Evolutionary conservation across 2,329 filamentous ascomycete genomes (phyloP).

Genomic region (Xylariaceae sp.): DNA sequence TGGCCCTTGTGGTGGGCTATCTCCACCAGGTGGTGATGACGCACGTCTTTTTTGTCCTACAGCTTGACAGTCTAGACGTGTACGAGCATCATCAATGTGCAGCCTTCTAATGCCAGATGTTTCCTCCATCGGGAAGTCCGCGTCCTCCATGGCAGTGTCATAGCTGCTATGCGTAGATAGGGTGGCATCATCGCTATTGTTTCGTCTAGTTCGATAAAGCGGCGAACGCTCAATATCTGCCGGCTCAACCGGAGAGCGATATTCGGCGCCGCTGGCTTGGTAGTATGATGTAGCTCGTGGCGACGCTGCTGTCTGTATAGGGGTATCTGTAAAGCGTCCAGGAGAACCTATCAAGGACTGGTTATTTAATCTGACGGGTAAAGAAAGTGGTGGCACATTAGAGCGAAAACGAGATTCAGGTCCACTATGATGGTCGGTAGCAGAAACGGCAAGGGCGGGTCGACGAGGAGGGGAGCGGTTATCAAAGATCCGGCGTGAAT

Average conservation of each 20-base stretch:
- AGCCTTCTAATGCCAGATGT: conserved; percentile 47
- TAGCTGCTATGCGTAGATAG: conserved; percentile 52
- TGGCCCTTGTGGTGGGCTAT: conserved; percentile 48
- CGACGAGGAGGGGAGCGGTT: conserved; percentile 51
- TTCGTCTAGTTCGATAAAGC: conserved; percentile 51
- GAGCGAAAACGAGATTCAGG: conserved; percentile 45
- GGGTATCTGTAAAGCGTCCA: conserved; percentile 51
- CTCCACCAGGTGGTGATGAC: conserved; percentile 59
- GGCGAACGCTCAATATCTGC: conserved; percentile 57
- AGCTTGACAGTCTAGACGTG: conserved; percentile 45
- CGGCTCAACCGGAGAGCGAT: conserved; percentile 52
- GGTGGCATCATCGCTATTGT: conserved; percentile 59
- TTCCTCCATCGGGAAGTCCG: conserved; percentile 54
- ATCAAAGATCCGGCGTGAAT: conserved; percentile 53
- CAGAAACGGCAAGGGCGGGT: conserved; percentile 51
- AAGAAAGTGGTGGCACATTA: conserved; percentile 51
- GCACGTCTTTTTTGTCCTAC: conserved; percentile 61
- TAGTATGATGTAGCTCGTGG: conserved; percentile 52
- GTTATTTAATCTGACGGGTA: conserved; percentile 52
- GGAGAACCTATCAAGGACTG: conserved; percentile 53
- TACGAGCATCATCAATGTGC: conserved; percentile 53
- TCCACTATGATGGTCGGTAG: conserved; percentile 45
- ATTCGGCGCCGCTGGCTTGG: conserved; percentile 45
- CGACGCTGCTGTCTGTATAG: conserved; percentile 55
- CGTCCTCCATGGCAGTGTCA: conserved; percentile 58